A percentile compares a stretch with the other conserved stretches of the same genome.
phyloP scores from a whole-genome alignment of 495 filamentous ascomycete species.

The Xylaria grammica region DNA sequence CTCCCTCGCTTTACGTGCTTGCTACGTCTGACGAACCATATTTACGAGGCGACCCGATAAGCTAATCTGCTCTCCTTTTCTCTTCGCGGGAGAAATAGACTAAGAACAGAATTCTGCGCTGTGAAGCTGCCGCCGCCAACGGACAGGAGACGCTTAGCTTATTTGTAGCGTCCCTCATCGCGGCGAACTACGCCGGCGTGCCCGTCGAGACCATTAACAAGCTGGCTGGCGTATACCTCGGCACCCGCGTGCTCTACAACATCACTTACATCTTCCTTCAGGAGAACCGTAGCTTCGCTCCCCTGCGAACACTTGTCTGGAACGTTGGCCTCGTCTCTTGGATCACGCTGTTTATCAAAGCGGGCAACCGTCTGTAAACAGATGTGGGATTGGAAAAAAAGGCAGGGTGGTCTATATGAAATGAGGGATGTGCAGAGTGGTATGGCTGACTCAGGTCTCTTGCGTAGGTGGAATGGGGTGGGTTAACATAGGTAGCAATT shows the following conservation, averaged over 20 bases:
- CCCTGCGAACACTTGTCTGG: slow-evolving; percentile 43
- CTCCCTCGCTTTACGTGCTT: background rate
- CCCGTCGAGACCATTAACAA: slow-evolving; percentile 40
- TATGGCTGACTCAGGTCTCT: no score
- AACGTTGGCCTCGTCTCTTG: slow-evolving; percentile 35
- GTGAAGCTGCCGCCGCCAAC: slow-evolving; percentile 48
- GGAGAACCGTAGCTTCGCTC: slow-evolving; percentile 38
- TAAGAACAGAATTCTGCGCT: slow-evolving; percentile 45
- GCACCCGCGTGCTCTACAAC: slow-evolving; percentile 45
- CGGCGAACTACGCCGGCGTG: slow-evolving; percentile 49
- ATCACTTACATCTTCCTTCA: slow-evolving; percentile 46
- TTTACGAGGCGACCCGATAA: background rate
- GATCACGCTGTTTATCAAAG: slow-evolving; percentile 46
- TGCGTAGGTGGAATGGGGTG: background rate
- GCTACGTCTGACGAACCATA: background rate
- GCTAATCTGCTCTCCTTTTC: slow-evolving; percentile 4
- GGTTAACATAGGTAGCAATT: no score
- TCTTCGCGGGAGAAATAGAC: slow-evolving; percentile 12
- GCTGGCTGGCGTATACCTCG: slow-evolving; percentile 45
- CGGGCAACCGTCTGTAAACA: slow-evolving; percentile 36
- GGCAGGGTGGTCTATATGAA: no score
- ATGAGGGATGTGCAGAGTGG: background rate
- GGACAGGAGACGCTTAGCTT: slow-evolving; percentile 51
- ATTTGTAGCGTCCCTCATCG: slow-evolving; percentile 50
- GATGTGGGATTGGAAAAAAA: background rate